phyloP scores from a whole-genome alignment of 2,329 filamentous ascomycete genomes.

The Beauveria caledonica region DNA sequence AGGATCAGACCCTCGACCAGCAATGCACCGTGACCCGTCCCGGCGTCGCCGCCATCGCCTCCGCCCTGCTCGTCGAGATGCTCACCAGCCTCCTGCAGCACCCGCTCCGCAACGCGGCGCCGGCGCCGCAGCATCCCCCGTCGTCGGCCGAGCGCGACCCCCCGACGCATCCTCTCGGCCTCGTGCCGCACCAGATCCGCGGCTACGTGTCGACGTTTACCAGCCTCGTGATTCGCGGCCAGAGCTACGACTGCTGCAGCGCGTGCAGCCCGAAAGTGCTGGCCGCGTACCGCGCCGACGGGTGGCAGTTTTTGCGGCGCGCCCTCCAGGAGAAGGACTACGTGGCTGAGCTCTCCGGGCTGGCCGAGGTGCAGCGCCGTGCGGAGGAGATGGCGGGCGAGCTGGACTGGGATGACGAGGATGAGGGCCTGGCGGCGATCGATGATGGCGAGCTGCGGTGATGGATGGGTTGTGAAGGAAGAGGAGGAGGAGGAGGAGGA shows the following conservation, averaged over 20 bases:
- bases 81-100: constrained; percentile 84
- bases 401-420: constrained; percentile 56
- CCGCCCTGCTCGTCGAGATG: constrained; percentile 82
- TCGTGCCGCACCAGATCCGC: constrained; percentile 73
- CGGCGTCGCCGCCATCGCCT: constrained; percentile 85
- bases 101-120: constrained; percentile 57
- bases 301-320: constrained; percentile 69
- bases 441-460: constrained; percentile 42
- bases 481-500: no score
- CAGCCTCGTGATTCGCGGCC: constrained; percentile 63
- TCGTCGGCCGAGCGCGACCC: constrained; percentile 42
- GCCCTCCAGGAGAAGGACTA: constrained; percentile 70
- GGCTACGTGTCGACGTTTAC: constrained; percentile 69
- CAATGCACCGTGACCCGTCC: constrained; percentile 96
- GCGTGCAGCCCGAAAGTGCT: constrained; percentile 68
- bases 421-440: constrained; percentile 34
- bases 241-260: constrained; percentile 73
- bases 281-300: constrained; percentile 55
- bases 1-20: constrained; percentile 91
- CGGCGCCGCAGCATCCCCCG: constrained; percentile 40
- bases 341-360: constrained; percentile 66
- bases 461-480: not conserved
- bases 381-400: constrained; percentile 44
- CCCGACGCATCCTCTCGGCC: constrained; percentile 52
- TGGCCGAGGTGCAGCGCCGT: constrained; percentile 60